Conservation (phyloP, 441 rosid species). For the Caryocar brasiliense region DNA sequence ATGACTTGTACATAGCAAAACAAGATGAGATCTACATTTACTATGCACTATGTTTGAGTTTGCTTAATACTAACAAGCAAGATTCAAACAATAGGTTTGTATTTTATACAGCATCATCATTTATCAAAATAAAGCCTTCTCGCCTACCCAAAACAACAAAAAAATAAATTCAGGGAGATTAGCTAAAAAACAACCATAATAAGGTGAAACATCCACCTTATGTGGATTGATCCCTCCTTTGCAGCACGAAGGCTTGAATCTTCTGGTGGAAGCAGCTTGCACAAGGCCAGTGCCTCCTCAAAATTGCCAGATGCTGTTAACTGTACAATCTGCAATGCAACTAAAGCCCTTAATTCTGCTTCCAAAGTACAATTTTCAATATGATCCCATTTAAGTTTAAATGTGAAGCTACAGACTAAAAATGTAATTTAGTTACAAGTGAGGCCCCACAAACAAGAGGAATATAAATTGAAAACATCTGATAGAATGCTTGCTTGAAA, state of each 20-base stretch:
- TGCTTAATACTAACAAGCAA: no score
- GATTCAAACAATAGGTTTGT: no score
- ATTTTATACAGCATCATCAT: no score
- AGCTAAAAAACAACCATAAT: no score
- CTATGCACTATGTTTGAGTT: no score
- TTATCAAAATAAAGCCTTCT: no score
- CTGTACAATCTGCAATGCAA: slow-evolving; percentile 75
- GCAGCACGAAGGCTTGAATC: slow-evolving; percentile 88
- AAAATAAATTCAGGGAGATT: no score
- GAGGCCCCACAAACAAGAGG: slow-evolving; percentile 2
- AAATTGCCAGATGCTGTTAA: slow-evolving; percentile 95
- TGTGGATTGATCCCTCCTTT: slow-evolving; percentile 95
- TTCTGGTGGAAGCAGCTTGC: slow-evolving; percentile 94
- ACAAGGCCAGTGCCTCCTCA: slow-evolving; percentile 94
- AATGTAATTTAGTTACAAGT: background rate
- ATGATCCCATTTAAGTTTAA: slow-evolving; percentile 1
- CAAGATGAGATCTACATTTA: no score
- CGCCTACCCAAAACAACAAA: no score
- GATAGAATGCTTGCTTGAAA: slow-evolving; percentile 5
- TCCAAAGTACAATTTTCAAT: background rate
- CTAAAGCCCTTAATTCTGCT: slow-evolving; percentile 6
- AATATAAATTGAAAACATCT: background rate
- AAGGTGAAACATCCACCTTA: no score
- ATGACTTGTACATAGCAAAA: no score
- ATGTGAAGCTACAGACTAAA: slow-evolving; percentile 5